Evolutionary conservation across 768 basidiomycete genomes (phyloP), one percentile per base, ranked within the genome.

Genomic region (Arthromyces matolae): DNA sequence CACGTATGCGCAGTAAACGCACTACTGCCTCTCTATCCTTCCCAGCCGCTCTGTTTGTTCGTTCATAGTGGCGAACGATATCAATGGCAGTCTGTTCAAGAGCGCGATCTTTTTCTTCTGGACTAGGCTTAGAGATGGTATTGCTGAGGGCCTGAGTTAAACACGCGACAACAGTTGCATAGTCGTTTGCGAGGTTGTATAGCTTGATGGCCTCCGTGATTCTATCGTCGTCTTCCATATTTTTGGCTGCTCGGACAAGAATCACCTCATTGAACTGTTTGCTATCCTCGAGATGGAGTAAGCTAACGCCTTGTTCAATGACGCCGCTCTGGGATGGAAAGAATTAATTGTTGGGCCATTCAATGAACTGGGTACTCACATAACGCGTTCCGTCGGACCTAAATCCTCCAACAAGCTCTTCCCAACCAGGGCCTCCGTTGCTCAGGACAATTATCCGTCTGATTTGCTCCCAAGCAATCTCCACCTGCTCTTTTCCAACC

Each of bases 181-280:
- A 93, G 53, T 94, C 89, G 27, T 90, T 89, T 1, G 94, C 94
- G 29, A 97, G 81, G 68, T 97, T 94, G 71, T 93, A 97, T 35
- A 99, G 72, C 62, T 93, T 92, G 71, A 98, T 93, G 3, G 93
- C 93, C 63, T 97, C 93, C 2, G 85, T 77, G 31, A 89, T 76
- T 25, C 89, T 86, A 59, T 91, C 84, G 59, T 93, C 93, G 45
- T 86, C 79, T 60, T 91, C 83, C 1, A 88, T 86, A 53, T 89
- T 77, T 24, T 77, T 77, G 0, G 95, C 95, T 0, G 94, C 91
- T 5, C 81, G 80, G 50, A 86, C 71, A 41, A 97, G 85, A 47
- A 99, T 89, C 19, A 87, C 75, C 20, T 83, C 82, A 49, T 93
- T 84, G 71, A 87, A 93, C 40, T 86, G 78, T 22, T 77, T 70